These are phyloP conservation scores for Paspalum vaginatum DNA, from an alignment of 176 grass and related monocot species.

Conservation along the genomic window DNA sequence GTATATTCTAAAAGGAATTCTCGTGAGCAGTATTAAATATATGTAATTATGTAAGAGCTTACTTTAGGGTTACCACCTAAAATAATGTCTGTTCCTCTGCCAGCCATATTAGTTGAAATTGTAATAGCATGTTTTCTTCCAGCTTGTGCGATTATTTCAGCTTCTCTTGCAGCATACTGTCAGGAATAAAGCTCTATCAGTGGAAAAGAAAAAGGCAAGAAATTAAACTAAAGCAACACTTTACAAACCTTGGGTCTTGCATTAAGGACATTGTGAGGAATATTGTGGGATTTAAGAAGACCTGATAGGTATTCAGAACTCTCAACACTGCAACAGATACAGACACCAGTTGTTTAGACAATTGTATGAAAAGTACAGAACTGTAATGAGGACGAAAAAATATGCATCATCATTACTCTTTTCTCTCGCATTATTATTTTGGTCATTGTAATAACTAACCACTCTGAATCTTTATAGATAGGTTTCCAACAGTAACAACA, in stretches of 20 bases:
- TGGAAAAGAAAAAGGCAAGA: slow-evolving; percentile 29
- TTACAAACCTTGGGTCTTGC: slow-evolving; percentile 86
- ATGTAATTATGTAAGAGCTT: slow-evolving; percentile 39
- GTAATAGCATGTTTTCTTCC: slow-evolving; percentile 97
- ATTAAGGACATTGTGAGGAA: slow-evolving; percentile 98
- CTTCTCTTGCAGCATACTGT: slow-evolving; percentile 96
- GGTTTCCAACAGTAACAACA: not conserved
- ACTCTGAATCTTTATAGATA: not conserved
- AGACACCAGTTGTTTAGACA: slow-evolving; percentile 29
- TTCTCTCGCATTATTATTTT: not conserved
- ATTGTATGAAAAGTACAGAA: not conserved
- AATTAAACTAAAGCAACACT: slow-evolving; percentile 33
- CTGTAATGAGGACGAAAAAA: not conserved
- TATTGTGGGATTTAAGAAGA: slow-evolving; percentile 68
- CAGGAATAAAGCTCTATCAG: slow-evolving; percentile 38
- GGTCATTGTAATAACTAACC: not conserved
- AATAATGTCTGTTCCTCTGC: slow-evolving; percentile 98
- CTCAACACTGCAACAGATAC: slow-evolving; percentile 70
- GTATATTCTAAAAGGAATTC: slow-evolving; percentile 23
- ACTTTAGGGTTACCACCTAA: slow-evolving; percentile 97
- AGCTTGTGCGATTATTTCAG: slow-evolving; percentile 95
- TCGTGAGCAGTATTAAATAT: slow-evolving; percentile 17
- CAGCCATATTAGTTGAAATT: slow-evolving; percentile 99
- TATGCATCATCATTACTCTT: not conserved
- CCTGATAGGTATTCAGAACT: slow-evolving; percentile 97